Conservation (phyloP, 2,329 filamentous ascomycete species). For the Thelonectria discophora region DNA sequence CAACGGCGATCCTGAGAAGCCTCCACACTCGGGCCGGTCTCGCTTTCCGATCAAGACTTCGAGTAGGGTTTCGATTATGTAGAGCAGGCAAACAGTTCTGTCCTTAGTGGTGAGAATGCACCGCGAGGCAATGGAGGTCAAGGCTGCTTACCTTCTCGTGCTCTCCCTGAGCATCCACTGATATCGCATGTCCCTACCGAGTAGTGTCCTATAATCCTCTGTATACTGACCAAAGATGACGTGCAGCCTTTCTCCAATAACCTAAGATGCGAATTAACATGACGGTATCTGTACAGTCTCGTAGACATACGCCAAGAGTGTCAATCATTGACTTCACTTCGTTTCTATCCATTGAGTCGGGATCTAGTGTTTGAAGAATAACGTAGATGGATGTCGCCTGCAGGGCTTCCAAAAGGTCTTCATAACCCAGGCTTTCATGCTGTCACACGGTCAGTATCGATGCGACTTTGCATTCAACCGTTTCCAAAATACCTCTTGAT, state of each 20-base stretch:
- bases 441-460: not conserved
- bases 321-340: conserved; percentile 17
- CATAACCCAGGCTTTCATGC: conserved; percentile 2
- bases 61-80: conserved; percentile 29
- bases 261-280: not conserved
- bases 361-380: conserved; percentile 24
- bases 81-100: conserved; percentile 26
- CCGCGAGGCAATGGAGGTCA: not conserved
- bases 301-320: conserved; percentile 19
- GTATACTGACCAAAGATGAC: not conserved
- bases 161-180: conserved; percentile 27
- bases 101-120: not conserved
- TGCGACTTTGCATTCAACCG: no score
- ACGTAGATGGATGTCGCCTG: conserved; percentile 25
- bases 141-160: conserved; percentile 20
- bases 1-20: not conserved
- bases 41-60: conserved; percentile 21
- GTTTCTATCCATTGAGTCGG: conserved; percentile 16
- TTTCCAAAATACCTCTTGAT: conserved; percentile 17
- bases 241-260: not conserved
- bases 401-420: conserved; percentile 17
- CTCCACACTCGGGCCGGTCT: not conserved
- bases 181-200: conserved; percentile 1
- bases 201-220: conserved; percentile 1
- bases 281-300: not conserved